Percentiles rank a stretch among this genome's conserved stretches.
Conservation (phyloP, 2,329 filamentous ascomycete genomes). For the Neonectria faginata region DNA sequence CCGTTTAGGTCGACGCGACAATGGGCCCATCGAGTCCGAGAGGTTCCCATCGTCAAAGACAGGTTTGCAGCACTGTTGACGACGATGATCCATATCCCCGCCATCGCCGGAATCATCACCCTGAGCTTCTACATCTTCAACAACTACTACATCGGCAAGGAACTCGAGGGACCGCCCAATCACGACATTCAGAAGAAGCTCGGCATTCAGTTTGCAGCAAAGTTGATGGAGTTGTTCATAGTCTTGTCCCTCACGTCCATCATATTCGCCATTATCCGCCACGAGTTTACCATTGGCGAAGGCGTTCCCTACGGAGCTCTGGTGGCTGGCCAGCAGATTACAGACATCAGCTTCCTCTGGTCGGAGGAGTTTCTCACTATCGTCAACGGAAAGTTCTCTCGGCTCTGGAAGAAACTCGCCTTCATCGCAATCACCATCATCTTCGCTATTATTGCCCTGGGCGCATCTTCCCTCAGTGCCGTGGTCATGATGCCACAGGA, state of each 20-base stretch:
- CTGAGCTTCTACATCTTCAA: slow-evolving; percentile 41
- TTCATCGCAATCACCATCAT: slow-evolving; percentile 31
- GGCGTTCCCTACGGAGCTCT: slow-evolving; percentile 38
- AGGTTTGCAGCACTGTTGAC: slow-evolving; percentile 31
- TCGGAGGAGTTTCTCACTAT: slow-evolving; percentile 37
- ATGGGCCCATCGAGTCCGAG: slow-evolving; percentile 2
- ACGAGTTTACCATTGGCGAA: slow-evolving; percentile 35
- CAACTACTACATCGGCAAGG: slow-evolving; percentile 41
- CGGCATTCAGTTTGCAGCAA: slow-evolving; percentile 37
- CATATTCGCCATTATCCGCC: slow-evolving; percentile 34
- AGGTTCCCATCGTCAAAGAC: slow-evolving; percentile 38
- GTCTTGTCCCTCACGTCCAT: slow-evolving; percentile 35
- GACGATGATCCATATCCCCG: slow-evolving; percentile 34
- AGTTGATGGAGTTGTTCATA: slow-evolving; percentile 41
- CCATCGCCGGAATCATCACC: slow-evolving; percentile 31
- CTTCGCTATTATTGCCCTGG: slow-evolving; percentile 35
- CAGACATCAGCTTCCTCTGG: slow-evolving; percentile 39
- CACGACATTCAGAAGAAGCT: slow-evolving; percentile 38
- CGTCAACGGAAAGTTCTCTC: slow-evolving; percentile 33
- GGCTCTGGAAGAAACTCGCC: slow-evolving; percentile 34
- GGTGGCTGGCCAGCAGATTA: slow-evolving; percentile 38
- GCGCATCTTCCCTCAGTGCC: slow-evolving; percentile 37
- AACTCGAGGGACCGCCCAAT: slow-evolving; percentile 33
- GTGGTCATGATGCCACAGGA: slow-evolving; percentile 41
- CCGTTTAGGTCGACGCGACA: slow-evolving; percentile 22